Evolutionary conservation across 805 yeast genomes (phyloP).

Genomic region (Myxozyma sirexii): DNA sequence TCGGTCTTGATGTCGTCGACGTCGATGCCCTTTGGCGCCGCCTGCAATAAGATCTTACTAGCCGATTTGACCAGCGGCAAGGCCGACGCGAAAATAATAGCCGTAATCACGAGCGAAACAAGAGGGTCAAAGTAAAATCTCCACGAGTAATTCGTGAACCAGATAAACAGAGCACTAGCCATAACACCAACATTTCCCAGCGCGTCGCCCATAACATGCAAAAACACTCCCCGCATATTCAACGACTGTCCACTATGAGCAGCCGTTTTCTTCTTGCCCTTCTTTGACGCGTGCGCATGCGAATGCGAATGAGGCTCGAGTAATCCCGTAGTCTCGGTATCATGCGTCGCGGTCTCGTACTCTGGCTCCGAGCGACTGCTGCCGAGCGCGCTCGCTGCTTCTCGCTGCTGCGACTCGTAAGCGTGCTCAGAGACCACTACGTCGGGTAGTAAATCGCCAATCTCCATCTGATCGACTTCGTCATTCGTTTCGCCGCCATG

Average conservation of each 20-base stretch:
- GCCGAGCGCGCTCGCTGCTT: conserved; percentile 8
- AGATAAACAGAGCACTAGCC: conserved; percentile 81
- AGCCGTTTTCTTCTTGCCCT: conserved; percentile 26
- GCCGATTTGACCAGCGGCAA: conserved; percentile 85
- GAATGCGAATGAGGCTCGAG: conserved; percentile 8
- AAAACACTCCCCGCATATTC: conserved; percentile 95
- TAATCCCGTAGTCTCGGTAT: conserved; percentile 43
- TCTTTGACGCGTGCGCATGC: neutral
- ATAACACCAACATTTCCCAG: conserved; percentile 94
- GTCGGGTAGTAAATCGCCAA: conserved; percentile 28
- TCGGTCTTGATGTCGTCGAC: conserved; percentile 73
- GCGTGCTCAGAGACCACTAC: conserved; percentile 23
- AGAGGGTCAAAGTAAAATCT: conserved; percentile 82
- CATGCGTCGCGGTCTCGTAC: conserved; percentile 38
- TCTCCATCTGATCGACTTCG: conserved; percentile 25
- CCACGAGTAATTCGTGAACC: conserved; percentile 93
- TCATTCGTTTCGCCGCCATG: conserved; percentile 47
- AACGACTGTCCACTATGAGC: conserved; percentile 56
- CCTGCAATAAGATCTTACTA: conserved; percentile 85
- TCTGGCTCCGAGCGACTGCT: neutral
- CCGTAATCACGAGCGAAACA: conserved; percentile 81
- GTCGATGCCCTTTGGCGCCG: conserved; percentile 83
- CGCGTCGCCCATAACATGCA: conserved; percentile 96
- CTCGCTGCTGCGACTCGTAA: conserved; percentile 18
- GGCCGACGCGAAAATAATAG: conserved; percentile 87